Conservation (phyloP, 495 filamentous ascomycete species). For the Diplogelasinospora grovesii region DNA sequence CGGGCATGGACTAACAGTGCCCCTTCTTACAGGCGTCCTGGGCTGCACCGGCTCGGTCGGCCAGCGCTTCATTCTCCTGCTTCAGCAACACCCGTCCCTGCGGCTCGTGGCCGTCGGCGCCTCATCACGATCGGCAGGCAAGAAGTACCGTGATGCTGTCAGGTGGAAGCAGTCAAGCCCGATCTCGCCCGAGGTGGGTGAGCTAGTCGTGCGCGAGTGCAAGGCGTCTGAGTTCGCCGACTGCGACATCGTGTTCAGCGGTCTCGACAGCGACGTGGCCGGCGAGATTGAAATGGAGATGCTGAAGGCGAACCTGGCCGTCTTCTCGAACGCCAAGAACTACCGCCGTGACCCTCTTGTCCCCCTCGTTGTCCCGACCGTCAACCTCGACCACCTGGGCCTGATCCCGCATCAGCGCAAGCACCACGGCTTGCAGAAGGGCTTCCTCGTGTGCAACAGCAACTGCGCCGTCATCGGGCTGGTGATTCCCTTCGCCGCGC, state of each 20-base stretch:
- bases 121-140: conserved; percentile 69
- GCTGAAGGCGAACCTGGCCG: conserved; percentile 65
- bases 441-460: conserved; percentile 82
- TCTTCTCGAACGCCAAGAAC: conserved; percentile 90
- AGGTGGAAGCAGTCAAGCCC: conserved; percentile 75
- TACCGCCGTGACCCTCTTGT: conserved; percentile 74
- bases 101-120: conserved; percentile 72
- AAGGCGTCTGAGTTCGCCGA: conserved; percentile 65
- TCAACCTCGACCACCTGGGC: conserved; percentile 72
- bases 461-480: conserved; percentile 88
- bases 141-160: conserved; percentile 77
- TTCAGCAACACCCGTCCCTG: conserved; percentile 72
- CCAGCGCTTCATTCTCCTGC: conserved; percentile 77
- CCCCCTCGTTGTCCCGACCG: conserved; percentile 79
- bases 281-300: conserved; percentile 79
- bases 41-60: conserved; percentile 78
- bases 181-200: conserved; percentile 59
- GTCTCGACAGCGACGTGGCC: conserved; percentile 77
- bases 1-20: conserved; percentile 12
- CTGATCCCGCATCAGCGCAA: conserved; percentile 70
- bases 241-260: conserved; percentile 85
- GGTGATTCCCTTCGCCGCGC: conserved; percentile 80
- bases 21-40: conserved; percentile 47
- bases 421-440: conserved; percentile 59
- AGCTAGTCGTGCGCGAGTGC: conserved; percentile 70